Evolutionary conservation across 83 land plant genomes (phyloP).

Genomic region (Larix sibirica): DNA sequence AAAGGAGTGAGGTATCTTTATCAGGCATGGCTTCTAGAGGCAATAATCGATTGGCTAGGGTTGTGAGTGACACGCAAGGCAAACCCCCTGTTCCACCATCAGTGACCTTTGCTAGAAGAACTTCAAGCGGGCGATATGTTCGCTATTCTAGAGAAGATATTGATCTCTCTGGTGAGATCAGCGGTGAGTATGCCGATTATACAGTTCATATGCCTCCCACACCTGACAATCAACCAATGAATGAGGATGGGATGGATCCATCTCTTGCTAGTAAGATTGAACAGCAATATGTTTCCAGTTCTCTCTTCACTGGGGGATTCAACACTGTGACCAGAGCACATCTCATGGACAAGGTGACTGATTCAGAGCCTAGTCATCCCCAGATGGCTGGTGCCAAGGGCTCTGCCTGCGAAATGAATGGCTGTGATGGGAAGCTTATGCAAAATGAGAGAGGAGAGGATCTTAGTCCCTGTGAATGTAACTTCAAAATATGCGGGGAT

Average conservation of each 20-base stretch:
- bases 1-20: no score
- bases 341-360: slow-evolving; percentile 25
- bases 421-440: slow-evolving; percentile 20
- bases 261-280: slow-evolving; percentile 34
- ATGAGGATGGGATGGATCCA: neutral
- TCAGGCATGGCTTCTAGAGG: neutral
- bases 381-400: slow-evolving; percentile 27
- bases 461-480: slow-evolving; percentile 62
- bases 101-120: slow-evolving; percentile 65
- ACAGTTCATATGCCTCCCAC: slow-evolving; percentile 88
- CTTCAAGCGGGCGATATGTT: slow-evolving; percentile 71
- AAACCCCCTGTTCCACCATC: slow-evolving; percentile 26
- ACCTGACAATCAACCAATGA: slow-evolving; percentile 76
- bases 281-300: slow-evolving; percentile 35
- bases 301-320: slow-evolving; percentile 29
- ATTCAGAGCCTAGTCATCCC: slow-evolving; percentile 23
- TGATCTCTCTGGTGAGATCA: slow-evolving; percentile 50
- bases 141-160: slow-evolving; percentile 68
- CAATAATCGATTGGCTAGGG: neutral
- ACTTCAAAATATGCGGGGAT: slow-evolving; percentile 45
- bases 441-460: slow-evolving; percentile 22
- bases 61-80: neutral
- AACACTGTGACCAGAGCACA: slow-evolving; percentile 49
- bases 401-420: slow-evolving; percentile 9
- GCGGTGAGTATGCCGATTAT: slow-evolving; percentile 58